phyloP scores from a whole-genome alignment of 306 rosid species.

The Fragaria vesca region DNA sequence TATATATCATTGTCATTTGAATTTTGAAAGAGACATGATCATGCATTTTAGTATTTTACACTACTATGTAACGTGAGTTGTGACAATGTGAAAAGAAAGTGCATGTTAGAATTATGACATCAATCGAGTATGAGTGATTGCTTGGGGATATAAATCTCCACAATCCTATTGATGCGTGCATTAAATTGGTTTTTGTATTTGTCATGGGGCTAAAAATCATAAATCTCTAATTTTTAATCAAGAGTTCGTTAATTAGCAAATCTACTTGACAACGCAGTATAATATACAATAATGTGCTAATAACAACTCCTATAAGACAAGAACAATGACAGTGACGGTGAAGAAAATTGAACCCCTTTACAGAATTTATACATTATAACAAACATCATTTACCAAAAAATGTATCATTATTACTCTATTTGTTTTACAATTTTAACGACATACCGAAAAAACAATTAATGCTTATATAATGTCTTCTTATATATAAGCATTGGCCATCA shows the following conservation, averaged over 20 bases:
- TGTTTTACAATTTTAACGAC: too few species aligned
- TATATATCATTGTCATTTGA: neutral
- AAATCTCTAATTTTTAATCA: neutral
- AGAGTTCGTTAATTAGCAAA: neutral
- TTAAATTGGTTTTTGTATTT: neutral
- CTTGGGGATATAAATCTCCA: neutral
- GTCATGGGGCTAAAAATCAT: neutral
- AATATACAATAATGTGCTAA: neutral
- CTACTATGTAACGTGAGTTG: neutral
- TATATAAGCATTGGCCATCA: neutral
- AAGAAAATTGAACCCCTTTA: neutral
- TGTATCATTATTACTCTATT: too few species aligned
- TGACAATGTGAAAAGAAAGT: conserved; percentile 4
- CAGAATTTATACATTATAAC: too few species aligned
- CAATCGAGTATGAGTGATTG: neutral
- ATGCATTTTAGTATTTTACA: neutral
- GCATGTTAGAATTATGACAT: conserved; percentile 4
- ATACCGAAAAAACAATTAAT: too few species aligned
- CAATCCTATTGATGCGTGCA: neutral
- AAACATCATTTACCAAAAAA: too few species aligned
- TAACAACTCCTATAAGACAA: neutral
- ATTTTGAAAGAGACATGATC: neutral
- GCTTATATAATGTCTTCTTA: neutral
- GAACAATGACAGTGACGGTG: neutral
- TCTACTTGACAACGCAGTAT: neutral